Evolutionary conservation across 1,284 basidiomycete genomes (phyloP), one percentile per base, ranked within the genome.

Genomic region (Puccinia horiana): DNA sequence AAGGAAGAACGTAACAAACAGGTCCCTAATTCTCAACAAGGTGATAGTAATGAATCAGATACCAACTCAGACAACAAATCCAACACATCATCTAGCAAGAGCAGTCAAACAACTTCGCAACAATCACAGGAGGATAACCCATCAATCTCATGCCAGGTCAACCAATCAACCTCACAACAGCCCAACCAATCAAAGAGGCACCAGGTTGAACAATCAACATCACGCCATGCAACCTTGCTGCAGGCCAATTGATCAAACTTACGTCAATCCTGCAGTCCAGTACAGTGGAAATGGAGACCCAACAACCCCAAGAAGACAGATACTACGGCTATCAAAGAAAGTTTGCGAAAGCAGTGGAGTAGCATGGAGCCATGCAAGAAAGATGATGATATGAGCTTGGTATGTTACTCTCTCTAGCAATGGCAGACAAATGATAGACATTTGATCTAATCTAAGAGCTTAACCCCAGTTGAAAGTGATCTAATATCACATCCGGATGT

Each of bases 371-470:
- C 69, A 20, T 1, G n/a, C 12, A 26, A 47, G n/a, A 47, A 72
- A n/a, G 69, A 47, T 5, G 69, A 72, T 72, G 69, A 72, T 29
- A 47, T 37, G 26, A 26, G n/a, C 32, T 14, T 52, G 29, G 69
- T 72, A 14, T 47, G 69, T n/a, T 52, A 3, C 11, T 47, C 3
- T 72, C 2, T 47, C 1, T 26, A 52, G 37, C 18, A 35, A 49
- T 6, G 1, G 26, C 14, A 52, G 29, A 37, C 0, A 54, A n/a
- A 32, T 23, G 20, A 16, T n/a, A 75, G 18, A 16, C n/a, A 1
- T n/a, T 32, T 56, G 40, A 58, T 0, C 32, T 75, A 26, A 52
- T 18, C 4, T n/a, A n/a, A 32, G 29, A 23, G 23, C 20, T 32
- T n/a, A 37, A 11, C 40, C n/a, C n/a, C 2, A 75, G 73, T 37